These are phyloP conservation scores for Didymella lethalis DNA, from an alignment of 2,329 filamentous ascomycete species.

Conservation along the genomic window DNA sequence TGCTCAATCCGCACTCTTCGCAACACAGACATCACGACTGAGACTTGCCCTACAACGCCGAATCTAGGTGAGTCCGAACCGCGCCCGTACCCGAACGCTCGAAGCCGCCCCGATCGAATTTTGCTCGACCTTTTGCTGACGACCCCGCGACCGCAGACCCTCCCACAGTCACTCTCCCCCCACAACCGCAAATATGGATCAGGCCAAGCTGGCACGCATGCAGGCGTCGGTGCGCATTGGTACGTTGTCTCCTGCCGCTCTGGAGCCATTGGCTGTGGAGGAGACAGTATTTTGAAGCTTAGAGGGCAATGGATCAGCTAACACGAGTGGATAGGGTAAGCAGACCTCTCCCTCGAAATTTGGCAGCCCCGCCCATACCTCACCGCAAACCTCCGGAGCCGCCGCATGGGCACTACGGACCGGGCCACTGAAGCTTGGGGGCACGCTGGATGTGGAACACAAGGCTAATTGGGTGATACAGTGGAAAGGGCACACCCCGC, in stretches of 20 bases:
- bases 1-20: conserved; percentile 20
- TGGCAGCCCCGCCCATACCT: conserved; percentile 31
- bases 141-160: conserved; percentile 27
- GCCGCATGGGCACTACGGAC: conserved; percentile 1
- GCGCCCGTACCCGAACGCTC: conserved; percentile 19
- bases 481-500: conserved; percentile 97
- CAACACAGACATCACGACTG: conserved; percentile 26
- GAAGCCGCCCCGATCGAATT: conserved; percentile 18
- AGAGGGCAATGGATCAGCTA: conserved; percentile 29
- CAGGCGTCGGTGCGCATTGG: conserved; percentile 55
- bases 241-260: conserved; percentile 38
- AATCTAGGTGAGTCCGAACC: conserved; percentile 36
- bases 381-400: conserved; percentile 14
- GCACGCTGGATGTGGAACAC: conserved; percentile 5
- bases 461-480: conserved; percentile 50
- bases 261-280: neutral
- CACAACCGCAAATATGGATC: conserved; percentile 55
- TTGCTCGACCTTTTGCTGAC: conserved; percentile 30
- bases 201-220: conserved; percentile 56
- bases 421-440: neutral
- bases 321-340: conserved; percentile 44
- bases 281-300: conserved; percentile 18
- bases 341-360: conserved; percentile 31
- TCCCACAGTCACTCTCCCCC: conserved; percentile 33
- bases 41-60: conserved; percentile 38